Conservation (phyloP, 495 filamentous ascomycete species). For the Xylaria intraflava region DNA sequence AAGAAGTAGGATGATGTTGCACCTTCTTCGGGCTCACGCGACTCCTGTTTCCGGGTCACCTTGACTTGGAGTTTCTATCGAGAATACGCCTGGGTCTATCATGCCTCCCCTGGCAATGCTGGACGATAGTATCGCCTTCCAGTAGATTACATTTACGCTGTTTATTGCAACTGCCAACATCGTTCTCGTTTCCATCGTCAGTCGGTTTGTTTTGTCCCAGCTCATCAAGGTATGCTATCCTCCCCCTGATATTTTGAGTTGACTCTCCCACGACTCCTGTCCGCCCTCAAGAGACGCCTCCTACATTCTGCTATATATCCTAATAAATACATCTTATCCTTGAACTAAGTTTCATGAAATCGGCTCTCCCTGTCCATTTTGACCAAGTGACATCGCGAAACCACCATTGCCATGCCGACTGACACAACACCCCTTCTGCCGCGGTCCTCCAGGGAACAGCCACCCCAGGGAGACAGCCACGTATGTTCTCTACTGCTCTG, state of each 20-base stretch:
- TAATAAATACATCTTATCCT: constrained; percentile 3
- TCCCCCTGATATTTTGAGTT: background rate
- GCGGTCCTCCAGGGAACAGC: constrained; percentile 18
- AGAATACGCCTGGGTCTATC: background rate
- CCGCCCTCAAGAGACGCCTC: background rate
- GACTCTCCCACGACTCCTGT: background rate
- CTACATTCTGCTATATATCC: constrained; percentile 11
- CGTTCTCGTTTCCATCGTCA: background rate
- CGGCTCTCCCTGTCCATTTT: constrained; percentile 1
- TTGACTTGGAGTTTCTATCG: background rate
- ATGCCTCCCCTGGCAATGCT: background rate
- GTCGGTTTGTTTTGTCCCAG: background rate
- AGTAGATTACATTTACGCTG: background rate
- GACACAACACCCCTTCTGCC: constrained; percentile 37
- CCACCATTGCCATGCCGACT: constrained; percentile 14
- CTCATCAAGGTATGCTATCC: background rate
- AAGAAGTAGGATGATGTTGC: background rate
- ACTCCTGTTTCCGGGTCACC: background rate
- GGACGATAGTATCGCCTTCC: background rate
- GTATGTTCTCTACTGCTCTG: constrained; percentile 20
- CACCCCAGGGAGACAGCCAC: constrained; percentile 22
- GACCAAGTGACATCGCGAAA: background rate
- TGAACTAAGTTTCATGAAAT: background rate
- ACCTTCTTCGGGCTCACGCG: background rate
- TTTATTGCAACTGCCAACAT: background rate